Evolutionary conservation across 768 basidiomycete species (phyloP), one percentile per base, ranked within the genome.

Genomic region (Suillus ampliporus): DNA sequence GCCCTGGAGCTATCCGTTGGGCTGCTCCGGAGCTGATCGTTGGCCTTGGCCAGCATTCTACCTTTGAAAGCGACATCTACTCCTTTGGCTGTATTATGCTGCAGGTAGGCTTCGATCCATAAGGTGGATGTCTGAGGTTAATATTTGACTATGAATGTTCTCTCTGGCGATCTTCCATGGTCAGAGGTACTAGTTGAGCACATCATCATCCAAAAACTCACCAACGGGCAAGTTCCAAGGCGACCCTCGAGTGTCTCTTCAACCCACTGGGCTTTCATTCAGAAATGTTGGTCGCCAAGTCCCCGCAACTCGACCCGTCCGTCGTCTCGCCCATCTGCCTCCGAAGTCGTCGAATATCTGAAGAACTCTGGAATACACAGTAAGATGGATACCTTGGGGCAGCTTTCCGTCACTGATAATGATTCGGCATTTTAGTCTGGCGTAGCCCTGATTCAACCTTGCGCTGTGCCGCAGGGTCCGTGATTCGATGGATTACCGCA

Each of bases 1-100:
- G 13, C 23, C 47, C 23, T 17, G 83, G 82, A 10, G 79, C 82
- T n/a, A 72, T 84, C 21, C 78, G 83, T 2, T 85, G 83, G 82
- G 79, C 83, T 11, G 84, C 84, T 34, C 73, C 82, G 0, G 71
- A 78, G 35, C 66, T 85, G 0, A 76, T 80, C 61, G 15, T 15
- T 48, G 47, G 47, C 15, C 15, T 1, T 26, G 47, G 47, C 15
- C 47, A 48, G 47, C 47, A 52, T 19, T 47, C 43, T 17, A 61
- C 59, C 23, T 40, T 52, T 19, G 28, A n/a, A 11, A 61, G 59
- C n/a, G 63, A 64, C 50, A 53, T 64, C 7, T 64, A 64, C 51
- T 64, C 63, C 17, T 64, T 64, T 54, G 63, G 63, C 28, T 78
- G 80, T 64, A 75, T 81, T n/a, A 64, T 64, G 41, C 52, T 64